A percentile compares a stretch with the other conserved stretches of the same genome.
phyloP scores from a whole-genome alignment of 352 stramenopile species.

The Pythium phragmiticola region DNA sequence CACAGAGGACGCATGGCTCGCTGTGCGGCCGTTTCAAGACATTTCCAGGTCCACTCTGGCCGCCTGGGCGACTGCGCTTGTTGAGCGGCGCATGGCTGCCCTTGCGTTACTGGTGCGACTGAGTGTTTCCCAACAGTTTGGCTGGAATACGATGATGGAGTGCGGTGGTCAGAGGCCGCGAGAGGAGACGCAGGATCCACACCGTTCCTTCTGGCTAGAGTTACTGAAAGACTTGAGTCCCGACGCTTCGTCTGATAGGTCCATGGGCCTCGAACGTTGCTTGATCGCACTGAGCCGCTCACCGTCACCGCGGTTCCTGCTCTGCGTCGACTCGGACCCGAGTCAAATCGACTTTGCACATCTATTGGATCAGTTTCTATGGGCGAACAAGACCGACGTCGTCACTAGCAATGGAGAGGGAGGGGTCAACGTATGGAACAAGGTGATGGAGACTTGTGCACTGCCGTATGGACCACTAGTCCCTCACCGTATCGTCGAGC shows the following conservation, averaged over 20 bases:
- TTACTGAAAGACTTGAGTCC: constrained; percentile 1
- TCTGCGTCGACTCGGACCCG: constrained; percentile 7
- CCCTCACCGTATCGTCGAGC: neutral
- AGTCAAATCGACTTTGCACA: constrained; percentile 4
- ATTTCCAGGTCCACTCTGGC: constrained; percentile 2
- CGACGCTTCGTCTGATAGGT: neutral
- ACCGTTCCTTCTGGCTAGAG: constrained; percentile 3
- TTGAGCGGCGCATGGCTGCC: constrained; percentile 3
- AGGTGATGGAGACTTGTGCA: neutral
- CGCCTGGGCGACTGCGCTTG: neutral
- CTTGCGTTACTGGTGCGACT: constrained; percentile 8
- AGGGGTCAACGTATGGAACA: neutral
- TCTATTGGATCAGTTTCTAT: constrained; percentile 7
- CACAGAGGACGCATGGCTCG: constrained; percentile 9
- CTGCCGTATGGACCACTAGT: neutral
- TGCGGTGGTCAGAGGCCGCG: neutral
- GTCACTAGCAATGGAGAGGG: neutral
- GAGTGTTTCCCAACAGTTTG: neutral
- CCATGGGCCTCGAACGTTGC: constrained; percentile 9
- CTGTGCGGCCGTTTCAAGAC: constrained; percentile 13
- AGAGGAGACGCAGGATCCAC: neutral
- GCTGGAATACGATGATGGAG: constrained; percentile 10
- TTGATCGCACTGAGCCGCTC: constrained; percentile 12
- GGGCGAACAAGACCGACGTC: neutral
- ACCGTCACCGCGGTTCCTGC: constrained; percentile 9